Percentiles rank a stretch among this genome's conserved stretches.
Evolutionary conservation across 176 grass and related monocot genomes (phyloP).

Genomic region (Juncus effusus): DNA sequence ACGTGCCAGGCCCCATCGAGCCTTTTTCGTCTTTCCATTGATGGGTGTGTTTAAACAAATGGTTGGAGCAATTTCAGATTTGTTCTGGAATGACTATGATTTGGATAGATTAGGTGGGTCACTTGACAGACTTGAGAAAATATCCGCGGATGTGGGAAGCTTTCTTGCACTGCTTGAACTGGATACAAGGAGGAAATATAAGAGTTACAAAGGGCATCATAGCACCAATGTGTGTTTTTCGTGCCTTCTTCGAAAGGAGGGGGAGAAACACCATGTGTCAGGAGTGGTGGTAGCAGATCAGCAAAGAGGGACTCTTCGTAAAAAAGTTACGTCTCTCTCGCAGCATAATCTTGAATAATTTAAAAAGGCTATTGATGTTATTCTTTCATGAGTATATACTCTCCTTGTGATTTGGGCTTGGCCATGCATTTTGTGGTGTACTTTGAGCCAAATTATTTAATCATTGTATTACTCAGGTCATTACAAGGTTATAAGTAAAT

Average conservation of each 20-base stretch:
- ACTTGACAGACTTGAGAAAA: slow-evolving; percentile 27
- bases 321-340: not conserved
- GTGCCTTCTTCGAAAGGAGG: slow-evolving; percentile 12
- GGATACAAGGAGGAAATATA: slow-evolving; percentile 6
- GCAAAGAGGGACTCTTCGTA: not conserved
- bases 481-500: not conserved
- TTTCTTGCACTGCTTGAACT: slow-evolving; percentile 25
- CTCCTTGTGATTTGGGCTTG: slow-evolving; percentile 3
- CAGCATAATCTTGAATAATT: slow-evolving; percentile 15
- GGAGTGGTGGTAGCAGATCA: not conserved
- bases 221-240: not conserved
- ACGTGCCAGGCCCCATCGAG: not conserved
- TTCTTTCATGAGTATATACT: not conserved
- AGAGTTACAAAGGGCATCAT: not conserved
- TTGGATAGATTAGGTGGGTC: not conserved
- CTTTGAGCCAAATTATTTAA: slow-evolving; percentile 16
- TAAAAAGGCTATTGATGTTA: not conserved
- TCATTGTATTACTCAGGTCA: slow-evolving; percentile 4
- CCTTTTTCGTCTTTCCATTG: slow-evolving; percentile 14
- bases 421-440: not conserved
- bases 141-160: slow-evolving; percentile 21
- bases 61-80: not conserved
- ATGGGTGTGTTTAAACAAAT: slow-evolving; percentile 2
- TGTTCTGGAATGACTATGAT: slow-evolving; percentile 26
- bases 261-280: not conserved